These are phyloP conservation scores for Alternaria arbusti DNA, from an alignment of 2,329 filamentous ascomycete genomes.

Conservation along the genomic window DNA sequence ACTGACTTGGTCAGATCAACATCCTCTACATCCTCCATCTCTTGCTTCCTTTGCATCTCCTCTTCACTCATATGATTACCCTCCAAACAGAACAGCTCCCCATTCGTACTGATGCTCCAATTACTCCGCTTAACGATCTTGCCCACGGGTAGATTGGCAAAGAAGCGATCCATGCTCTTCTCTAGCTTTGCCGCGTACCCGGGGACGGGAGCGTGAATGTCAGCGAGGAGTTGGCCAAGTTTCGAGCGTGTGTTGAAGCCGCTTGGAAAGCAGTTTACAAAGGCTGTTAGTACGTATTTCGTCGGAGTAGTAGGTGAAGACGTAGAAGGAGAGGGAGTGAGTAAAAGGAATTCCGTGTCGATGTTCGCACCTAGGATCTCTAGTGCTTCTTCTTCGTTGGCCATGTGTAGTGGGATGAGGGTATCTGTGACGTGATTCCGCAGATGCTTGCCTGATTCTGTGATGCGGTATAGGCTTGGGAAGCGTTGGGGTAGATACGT, in stretches of 20 bases:
- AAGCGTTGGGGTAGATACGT: slow-evolving; percentile 65
- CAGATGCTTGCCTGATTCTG: slow-evolving; percentile 34
- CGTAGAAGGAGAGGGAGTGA: slow-evolving; percentile 36
- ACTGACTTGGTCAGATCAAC: slow-evolving; percentile 53
- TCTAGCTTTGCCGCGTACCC: slow-evolving; percentile 63
- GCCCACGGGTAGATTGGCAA: slow-evolving; percentile 60
- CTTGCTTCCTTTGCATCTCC: slow-evolving; percentile 32
- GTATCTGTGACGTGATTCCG: slow-evolving; percentile 56
- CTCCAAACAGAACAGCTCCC: slow-evolving; percentile 48
- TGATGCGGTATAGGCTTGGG: slow-evolving; percentile 59
- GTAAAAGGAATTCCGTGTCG: slow-evolving; percentile 66
- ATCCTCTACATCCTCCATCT: slow-evolving; percentile 26
- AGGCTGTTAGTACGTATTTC: slow-evolving; percentile 64
- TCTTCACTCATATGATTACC: slow-evolving; percentile 55
- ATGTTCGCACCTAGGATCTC: slow-evolving; percentile 59
- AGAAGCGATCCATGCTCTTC: slow-evolving; percentile 68
- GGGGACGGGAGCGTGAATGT: slow-evolving; percentile 66
- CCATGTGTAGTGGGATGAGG: slow-evolving; percentile 49
- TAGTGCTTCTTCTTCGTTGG: slow-evolving; percentile 52
- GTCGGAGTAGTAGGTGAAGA: slow-evolving; percentile 38
- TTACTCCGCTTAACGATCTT: slow-evolving; percentile 64
- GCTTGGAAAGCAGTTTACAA: slow-evolving; percentile 62
- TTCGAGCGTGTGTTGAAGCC: slow-evolving; percentile 66
- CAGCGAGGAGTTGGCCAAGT: slow-evolving; percentile 58
- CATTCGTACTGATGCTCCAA: slow-evolving; percentile 56